Percentiles rank a stretch among this genome's conserved stretches.
Evolutionary conservation across 139 green algal species (phyloP).

Genomic region (Coccomyxa sp.): DNA sequence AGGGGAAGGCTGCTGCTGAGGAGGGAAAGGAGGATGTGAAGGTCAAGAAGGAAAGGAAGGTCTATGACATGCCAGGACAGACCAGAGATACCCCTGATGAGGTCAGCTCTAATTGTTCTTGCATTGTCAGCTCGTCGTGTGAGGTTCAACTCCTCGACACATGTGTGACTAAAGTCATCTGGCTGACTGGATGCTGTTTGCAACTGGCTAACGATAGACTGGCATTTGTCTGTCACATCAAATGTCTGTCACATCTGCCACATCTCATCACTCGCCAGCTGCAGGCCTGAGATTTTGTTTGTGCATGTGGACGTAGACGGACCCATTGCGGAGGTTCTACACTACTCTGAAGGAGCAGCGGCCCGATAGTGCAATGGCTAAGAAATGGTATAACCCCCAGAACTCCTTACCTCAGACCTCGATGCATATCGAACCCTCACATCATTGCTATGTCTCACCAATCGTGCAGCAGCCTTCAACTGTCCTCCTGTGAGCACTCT

Average conservation of each 20-base stretch:
- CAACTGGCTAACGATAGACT: not conserved
- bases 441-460: not conserved
- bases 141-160: not conserved
- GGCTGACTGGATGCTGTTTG: not conserved
- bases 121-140: not conserved
- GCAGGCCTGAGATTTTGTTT: not conserved
- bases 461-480: not conserved
- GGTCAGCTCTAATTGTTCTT: constrained; percentile 26
- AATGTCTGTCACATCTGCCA: too few relatives aligned
- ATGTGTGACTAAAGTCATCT: not conserved
- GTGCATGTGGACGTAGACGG: constrained; percentile 32
- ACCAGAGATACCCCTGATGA: constrained; percentile 66
- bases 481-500: not conserved
- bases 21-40: not conserved
- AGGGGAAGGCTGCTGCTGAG: not conserved
- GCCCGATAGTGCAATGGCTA: constrained; percentile 69
- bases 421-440: not conserved
- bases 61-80: constrained; percentile 75
- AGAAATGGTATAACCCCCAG: constrained; percentile 49
- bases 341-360: constrained; percentile 60
- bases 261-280: not conserved
- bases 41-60: constrained; percentile 45
- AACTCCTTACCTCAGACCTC: not conserved
- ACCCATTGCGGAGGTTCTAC: constrained; percentile 78
- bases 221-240: not conserved